Evolutionary conservation across 2,329 filamentous ascomycete species (phyloP), one percentile per base, ranked within the genome.

Genomic region (Pseudocercospora eumusae): DNA sequence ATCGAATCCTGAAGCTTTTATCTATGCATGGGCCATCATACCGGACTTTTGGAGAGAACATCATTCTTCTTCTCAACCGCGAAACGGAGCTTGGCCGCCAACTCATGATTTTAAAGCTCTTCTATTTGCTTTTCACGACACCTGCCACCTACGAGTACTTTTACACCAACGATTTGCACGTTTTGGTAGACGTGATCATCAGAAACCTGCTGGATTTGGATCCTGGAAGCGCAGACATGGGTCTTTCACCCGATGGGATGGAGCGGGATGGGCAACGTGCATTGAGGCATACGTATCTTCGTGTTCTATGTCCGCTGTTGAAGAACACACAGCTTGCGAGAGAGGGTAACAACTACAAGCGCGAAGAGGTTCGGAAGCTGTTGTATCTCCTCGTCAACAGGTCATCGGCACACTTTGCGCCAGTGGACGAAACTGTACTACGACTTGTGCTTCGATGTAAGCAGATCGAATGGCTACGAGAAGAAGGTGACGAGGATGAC

Each of bases 41-140:
- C 75, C 93, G 93, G 73, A 97, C 93, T 0, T 99, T 99, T 80
- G 95, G 95, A 57, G 93, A 97, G 79, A 99, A 98, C 69, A 90
- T 99, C 64, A 99, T 99, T 66, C 81, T 99, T 4, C 84, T 99
- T 1, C 83, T 99, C 42, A 99, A 99, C 74, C 88, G 95, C 70
- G 95, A 98, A 80, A 84, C 90, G 9, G 93, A 98, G 76, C 96
- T 95, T 0, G 93, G 92, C 1, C 84, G 96, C 40, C 96, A 99
- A 76, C 83, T 99, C 25, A 84, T 99, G n/a, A 98, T 98, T 63
- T 83, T 99, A 45, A 99, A 99, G 77, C 85, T 97, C 4, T 82
- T 99, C 27, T 99, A 98, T 77, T 86, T 99, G 36, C 84, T 99
- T 9, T 99, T 99, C 77, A 96, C 93, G 4, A 98, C 92, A 9